A percentile compares a stretch with the other conserved stretches of the same genome.
Evolutionary conservation across 1,284 basidiomycete species (phyloP).

Genomic region (Heterobasidion irregulare): DNA sequence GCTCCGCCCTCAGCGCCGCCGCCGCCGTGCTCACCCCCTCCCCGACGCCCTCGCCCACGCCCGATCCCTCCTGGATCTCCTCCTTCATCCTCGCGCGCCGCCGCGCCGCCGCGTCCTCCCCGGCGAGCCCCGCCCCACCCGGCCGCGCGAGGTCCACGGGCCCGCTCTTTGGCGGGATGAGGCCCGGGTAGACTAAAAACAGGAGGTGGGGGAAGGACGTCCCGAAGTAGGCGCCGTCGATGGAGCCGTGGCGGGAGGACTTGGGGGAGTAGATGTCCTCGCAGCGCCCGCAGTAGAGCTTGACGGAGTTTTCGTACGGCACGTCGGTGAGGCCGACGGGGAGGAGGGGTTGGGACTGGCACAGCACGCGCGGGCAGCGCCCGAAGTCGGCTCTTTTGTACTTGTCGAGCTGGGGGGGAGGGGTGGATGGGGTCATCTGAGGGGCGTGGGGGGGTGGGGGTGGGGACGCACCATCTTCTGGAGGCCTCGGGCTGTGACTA

Average conservation of each 20-base stretch:
- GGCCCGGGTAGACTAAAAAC: slow-evolving; percentile 89
- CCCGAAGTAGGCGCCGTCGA: slow-evolving; percentile 96
- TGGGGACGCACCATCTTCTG: slow-evolving; percentile 81
- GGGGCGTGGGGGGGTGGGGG: not conserved
- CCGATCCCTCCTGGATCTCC: slow-evolving; percentile 29
- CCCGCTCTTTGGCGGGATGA: slow-evolving; percentile 79
- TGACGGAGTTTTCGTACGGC: slow-evolving; percentile 94
- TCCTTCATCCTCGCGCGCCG: slow-evolving; percentile 20
- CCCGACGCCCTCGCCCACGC: slow-evolving; percentile 41
- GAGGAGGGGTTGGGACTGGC: slow-evolving; percentile 85
- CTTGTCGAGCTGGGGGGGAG: slow-evolving; percentile 71
- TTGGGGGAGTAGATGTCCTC: slow-evolving; percentile 97
- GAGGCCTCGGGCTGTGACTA: slow-evolving; percentile 87
- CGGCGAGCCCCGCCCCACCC: slow-evolving; percentile 21
- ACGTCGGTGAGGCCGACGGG: slow-evolving; percentile 94
- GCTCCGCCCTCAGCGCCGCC: slow-evolving; percentile 80
- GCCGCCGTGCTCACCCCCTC: slow-evolving; percentile 67
- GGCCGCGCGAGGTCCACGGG: slow-evolving; percentile 26
- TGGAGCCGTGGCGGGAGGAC: slow-evolving; percentile 87
- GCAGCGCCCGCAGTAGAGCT: slow-evolving; percentile 93
- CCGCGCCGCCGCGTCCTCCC: slow-evolving; percentile 4
- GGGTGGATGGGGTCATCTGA: slow-evolving; percentile 2
- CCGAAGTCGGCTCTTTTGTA: slow-evolving; percentile 97
- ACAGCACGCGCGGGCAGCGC: slow-evolving; percentile 90
- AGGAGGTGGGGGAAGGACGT: slow-evolving; percentile 94